These are phyloP conservation scores for Schizophyllum commune DNA, from an alignment of 1,284 basidiomycete genomes.

Conservation along the genomic window DNA sequence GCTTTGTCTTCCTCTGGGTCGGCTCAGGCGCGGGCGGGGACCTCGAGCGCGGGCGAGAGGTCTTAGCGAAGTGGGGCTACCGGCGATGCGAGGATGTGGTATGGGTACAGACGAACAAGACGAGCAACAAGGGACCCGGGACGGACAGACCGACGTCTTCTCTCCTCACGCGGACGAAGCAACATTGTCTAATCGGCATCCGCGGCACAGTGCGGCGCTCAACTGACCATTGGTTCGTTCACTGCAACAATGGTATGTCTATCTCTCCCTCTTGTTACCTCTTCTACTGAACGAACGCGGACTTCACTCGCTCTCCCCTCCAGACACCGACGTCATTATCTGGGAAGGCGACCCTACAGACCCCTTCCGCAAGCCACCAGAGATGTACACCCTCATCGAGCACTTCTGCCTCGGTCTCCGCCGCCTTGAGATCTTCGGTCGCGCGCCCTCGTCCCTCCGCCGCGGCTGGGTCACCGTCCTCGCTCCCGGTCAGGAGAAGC, in stretches of 20 bases:
- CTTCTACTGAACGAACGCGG: neutral
- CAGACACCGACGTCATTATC: conserved; percentile 93
- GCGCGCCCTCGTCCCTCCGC: conserved; percentile 57
- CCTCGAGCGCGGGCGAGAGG: conserved; percentile 86
- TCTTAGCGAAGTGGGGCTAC: conserved; percentile 93
- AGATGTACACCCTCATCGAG: conserved; percentile 93
- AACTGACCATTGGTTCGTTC: conserved; percentile 92
- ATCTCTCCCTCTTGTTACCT: conserved; percentile 1
- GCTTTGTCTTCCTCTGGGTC: conserved; percentile 96
- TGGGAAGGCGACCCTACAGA: conserved; percentile 85
- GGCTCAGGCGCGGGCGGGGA: conserved; percentile 88
- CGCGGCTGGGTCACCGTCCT: conserved; percentile 92
- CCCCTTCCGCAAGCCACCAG: conserved; percentile 82
- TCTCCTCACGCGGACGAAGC: conserved; percentile 82
- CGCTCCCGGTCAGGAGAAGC: conserved; percentile 51
- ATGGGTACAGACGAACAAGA: conserved; percentile 89
- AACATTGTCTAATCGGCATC: conserved; percentile 99
- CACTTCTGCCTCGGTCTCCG: conserved; percentile 96
- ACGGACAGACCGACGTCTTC: conserved; percentile 79
- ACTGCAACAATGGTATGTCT: conserved; percentile 87
- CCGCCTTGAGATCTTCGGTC: conserved; percentile 87
- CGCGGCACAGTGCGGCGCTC: conserved; percentile 92
- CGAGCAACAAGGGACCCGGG: conserved; percentile 66
- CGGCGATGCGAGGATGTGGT: conserved; percentile 94
- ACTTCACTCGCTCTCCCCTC: neutral